phyloP scores from a whole-genome alignment of 257 asterid species.

The Nicotiana paniculata region DNA sequence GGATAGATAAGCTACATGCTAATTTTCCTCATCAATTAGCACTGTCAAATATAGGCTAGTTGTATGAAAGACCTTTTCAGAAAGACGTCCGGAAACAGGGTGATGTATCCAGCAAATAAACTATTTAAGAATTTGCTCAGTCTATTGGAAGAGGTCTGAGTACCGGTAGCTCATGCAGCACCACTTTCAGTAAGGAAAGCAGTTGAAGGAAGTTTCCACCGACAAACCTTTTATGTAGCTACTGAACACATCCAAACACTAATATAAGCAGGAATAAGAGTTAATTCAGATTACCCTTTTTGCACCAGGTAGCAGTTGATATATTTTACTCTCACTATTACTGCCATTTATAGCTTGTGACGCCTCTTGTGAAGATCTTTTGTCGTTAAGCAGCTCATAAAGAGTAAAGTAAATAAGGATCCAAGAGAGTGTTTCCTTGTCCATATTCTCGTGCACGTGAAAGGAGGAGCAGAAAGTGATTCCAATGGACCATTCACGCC shows the following conservation, averaged over 20 bases:
- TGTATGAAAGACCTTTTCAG: not conserved
- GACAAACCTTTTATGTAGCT: not conserved
- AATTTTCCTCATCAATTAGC: not conserved
- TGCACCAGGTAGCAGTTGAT: not conserved
- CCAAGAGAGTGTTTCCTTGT: not conserved
- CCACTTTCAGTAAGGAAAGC: not conserved
- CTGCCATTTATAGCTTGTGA: not conserved
- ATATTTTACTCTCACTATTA: not conserved
- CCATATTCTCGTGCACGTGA: not conserved
- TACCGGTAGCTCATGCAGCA: not conserved
- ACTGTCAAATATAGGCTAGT: not conserved
- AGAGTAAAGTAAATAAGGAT: not conserved
- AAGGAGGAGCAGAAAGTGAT: slow-evolving; percentile 1
- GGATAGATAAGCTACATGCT: not conserved
- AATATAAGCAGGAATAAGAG: not conserved
- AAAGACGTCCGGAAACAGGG: not conserved
- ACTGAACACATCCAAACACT: not conserved
- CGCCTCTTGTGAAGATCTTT: not conserved
- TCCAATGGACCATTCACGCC: not conserved
- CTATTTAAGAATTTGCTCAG: not conserved
- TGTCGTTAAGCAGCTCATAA: not conserved
- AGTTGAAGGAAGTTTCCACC: not conserved
- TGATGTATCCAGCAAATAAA: not conserved
- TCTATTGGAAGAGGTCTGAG: not conserved
- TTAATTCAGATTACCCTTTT: not conserved